Evolutionary conservation across 805 yeast genomes (phyloP), one percentile per base, ranked within the genome.

Genomic region (Pichia cephalocereana): DNA sequence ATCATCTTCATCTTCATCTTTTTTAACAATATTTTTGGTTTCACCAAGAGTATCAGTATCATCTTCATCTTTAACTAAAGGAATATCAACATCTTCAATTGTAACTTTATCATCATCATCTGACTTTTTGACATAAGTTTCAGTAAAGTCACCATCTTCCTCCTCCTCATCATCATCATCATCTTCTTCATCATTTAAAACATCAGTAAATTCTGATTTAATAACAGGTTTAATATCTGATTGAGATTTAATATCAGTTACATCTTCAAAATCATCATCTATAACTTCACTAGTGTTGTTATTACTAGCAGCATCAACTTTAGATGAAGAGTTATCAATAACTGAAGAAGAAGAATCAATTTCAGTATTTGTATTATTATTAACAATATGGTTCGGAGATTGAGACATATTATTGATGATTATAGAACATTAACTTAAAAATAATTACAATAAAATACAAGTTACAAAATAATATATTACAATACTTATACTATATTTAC

Each of bases 1-100:
- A 15, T 26, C 65, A 17, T 27, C 12, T 7, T 37, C 8, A 38
- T 43, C 48, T 12, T 44, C 43, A n/a, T 23, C 47, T 18, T 15
- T 40, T 17, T 18, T 48, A 18, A 41, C 47, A 14, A 37, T 47
- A 8, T 19, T 38, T 11, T 34, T 34, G 32, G 15, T 32, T 1
- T 26, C 19, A 14, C 6, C 12, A 14, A 15, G 17, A 34, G 37
- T 10, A 34, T 34, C 37, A 30, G 17, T 34, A 18, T 37, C 14
- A n/a, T 37, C 39, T 37, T 37, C 17, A n/a, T 10, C 17, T 5
- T 34, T 14, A 15, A 34, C 12, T 8, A 8, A 15, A 34, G 17
- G n/a, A 34, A n/a, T 15, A 15, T 34, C 8, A 15, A 38, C n/a
- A 17, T 18, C 30, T 14, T 38, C 10, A 38, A 15, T 23, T 14